Evolutionary conservation across 139 green algal species (phyloP).

Genomic region (Trebouxia sp.): DNA sequence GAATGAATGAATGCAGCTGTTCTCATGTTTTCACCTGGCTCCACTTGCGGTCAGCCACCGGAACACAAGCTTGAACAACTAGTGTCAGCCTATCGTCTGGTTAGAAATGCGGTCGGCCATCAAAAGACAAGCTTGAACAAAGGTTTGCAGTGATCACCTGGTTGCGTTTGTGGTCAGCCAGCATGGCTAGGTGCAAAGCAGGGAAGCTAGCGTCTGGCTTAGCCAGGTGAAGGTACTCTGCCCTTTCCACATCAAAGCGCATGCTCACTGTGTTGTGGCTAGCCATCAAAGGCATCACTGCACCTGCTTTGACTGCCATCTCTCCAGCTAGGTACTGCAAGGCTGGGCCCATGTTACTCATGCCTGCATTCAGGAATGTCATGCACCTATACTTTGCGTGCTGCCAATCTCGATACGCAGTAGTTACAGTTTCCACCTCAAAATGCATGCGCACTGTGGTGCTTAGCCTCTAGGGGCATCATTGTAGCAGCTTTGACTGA

Average conservation of each 20-base stretch:
- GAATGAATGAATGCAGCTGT: too few relatives aligned
- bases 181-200: slow-evolving; percentile 58
- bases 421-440: too few relatives aligned
- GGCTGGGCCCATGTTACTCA: slow-evolving; percentile 55
- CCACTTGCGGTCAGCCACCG: slow-evolving; percentile 10
- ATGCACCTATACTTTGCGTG: too few relatives aligned
- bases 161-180: slow-evolving; percentile 49
- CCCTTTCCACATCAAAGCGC: slow-evolving; percentile 66
- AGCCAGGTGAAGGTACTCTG: slow-evolving; percentile 63
- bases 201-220: slow-evolving; percentile 70
- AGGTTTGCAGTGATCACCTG: slow-evolving; percentile 36
- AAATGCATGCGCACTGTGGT: too few relatives aligned
- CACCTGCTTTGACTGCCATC: slow-evolving; percentile 53
- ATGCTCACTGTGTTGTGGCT: slow-evolving; percentile 75
- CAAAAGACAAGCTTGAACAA: too few relatives aligned
- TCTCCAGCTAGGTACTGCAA: slow-evolving; percentile 77
- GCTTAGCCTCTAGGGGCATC: too few relatives aligned
- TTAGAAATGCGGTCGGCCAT: slow-evolving; percentile 26
- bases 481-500: too few relatives aligned
- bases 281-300: slow-evolving; percentile 54
- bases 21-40: slow-evolving; percentile 30
- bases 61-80: too few relatives aligned
- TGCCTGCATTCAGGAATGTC: slow-evolving; percentile 7
- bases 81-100: too few relatives aligned
- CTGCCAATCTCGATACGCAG: too few relatives aligned